Evolutionary conservation across 1,284 basidiomycete species (phyloP), one percentile per base, ranked within the genome.

Genomic region (Thelephora terrestris): DNA sequence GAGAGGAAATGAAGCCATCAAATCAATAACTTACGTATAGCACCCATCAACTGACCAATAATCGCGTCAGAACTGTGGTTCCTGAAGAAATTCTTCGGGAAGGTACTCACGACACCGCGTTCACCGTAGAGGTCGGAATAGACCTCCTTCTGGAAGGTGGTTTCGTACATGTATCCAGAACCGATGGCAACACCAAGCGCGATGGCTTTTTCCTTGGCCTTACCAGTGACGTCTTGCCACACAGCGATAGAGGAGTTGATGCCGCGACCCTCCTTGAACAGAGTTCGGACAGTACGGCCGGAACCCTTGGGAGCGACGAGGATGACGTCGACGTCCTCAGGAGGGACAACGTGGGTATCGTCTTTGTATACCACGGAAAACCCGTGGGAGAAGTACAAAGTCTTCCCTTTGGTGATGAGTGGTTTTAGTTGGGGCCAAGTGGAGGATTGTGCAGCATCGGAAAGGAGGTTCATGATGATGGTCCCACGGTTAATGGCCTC

Each of bases 51-150:
- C 86, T 89, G 62, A 17, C 52, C 39, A 42, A 47, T 47, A 47
- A 47, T 29, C 49, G 47, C 27, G 51, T 61, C 24, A 63, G 57
- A 56, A 43, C 52, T 45, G 47, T 27, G 12, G 43, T 32, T 14
- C 39, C 20, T 16, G 39, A 12, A 42, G 17, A 42, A n/a, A n/a
- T 3, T n/a, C 12, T 21, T n/a, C n/a, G n/a, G n/a, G 53, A 27
- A 21, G 18, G 50, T 37, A 84, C 86, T 61, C 64, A 90, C 85
- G 64, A 97, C 94, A 79, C 96, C 96, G 78, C 95, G 94, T 78
- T 99, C 96, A 71, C 96, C 96, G 70, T 96, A 99, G 54, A 99
- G 77, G 70, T 99, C 96, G 50, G 96, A 99, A 82, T 90, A 98
- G 53, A 98, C 96, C 74, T 99, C 95, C 78, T 96, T 98, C 79